These are phyloP conservation scores for Posidonia australis DNA, from an alignment of 106 monocot genomes.

Conservation along the genomic window DNA sequence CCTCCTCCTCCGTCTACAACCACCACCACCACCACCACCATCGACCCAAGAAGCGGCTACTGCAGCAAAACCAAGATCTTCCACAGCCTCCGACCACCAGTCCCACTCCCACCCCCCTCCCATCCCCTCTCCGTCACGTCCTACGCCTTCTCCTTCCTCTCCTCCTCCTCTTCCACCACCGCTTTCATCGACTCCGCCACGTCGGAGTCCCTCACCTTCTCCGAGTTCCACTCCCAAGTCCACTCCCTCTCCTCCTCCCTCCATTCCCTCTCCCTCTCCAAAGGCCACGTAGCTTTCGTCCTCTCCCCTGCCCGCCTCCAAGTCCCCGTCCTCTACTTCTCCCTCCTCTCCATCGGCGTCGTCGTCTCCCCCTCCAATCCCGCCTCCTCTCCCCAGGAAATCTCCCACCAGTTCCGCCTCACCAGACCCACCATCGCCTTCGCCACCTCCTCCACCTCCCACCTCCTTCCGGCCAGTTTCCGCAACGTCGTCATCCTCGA, in stretches of 20 bases:
- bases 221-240: slow-evolving; percentile 15
- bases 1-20: neutral
- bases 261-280: slow-evolving; percentile 9
- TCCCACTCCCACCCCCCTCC: slow-evolving; percentile 20
- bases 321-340: slow-evolving; percentile 46
- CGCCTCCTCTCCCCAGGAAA: slow-evolving; percentile 33
- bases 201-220: slow-evolving; percentile 1
- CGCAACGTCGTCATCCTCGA: slow-evolving; percentile 33
- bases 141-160: slow-evolving; percentile 18
- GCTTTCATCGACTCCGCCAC: slow-evolving; percentile 14
- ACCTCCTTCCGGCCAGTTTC: slow-evolving; percentile 26
- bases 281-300: slow-evolving; percentile 24
- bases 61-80: slow-evolving; percentile 24
- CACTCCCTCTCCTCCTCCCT: slow-evolving; percentile 31
- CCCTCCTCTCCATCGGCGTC: slow-evolving; percentile 57
- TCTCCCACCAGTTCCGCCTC: slow-evolving; percentile 39
- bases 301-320: slow-evolving; percentile 14
- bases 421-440: slow-evolving; percentile 31
- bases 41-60: slow-evolving; percentile 39
- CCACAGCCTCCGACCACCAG: slow-evolving; percentile 39
- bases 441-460: slow-evolving; percentile 19
- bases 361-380: slow-evolving; percentile 54
- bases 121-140: slow-evolving; percentile 27
- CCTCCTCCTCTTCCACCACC: slow-evolving; percentile 17
- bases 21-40: neutral